Conservation (phyloP, 176 grass and related monocot species). For the Lolium perenne region DNA sequence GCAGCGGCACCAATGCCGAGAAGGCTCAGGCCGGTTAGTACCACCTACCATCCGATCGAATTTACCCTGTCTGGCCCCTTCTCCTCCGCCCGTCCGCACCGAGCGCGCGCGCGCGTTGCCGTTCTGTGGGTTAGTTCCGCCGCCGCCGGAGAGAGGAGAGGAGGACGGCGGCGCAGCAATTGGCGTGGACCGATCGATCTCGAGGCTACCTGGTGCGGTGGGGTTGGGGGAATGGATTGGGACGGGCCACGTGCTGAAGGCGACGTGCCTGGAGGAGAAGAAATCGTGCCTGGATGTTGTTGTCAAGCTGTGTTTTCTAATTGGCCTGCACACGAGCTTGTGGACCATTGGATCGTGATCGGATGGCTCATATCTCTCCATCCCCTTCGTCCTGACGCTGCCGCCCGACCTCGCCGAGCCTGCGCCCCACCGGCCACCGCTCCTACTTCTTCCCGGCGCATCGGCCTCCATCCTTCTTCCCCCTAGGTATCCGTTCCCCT, state of each 20-base stretch:
- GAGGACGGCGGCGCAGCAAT: background rate
- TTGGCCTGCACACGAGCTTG: background rate
- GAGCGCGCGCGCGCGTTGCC: background rate
- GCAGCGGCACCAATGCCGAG: constrained; percentile 83
- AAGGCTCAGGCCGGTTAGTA: constrained; percentile 82
- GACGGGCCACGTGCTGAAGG: background rate
- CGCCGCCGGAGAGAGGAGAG: background rate
- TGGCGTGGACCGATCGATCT: background rate
- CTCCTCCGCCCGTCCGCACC: background rate
- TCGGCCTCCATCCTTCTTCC: too few species aligned
- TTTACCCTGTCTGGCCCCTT: background rate
- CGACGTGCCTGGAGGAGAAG: background rate
- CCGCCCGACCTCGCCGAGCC: too few species aligned
- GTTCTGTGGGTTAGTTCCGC: background rate
- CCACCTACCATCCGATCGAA: background rate
- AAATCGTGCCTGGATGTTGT: background rate
- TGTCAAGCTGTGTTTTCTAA: background rate
- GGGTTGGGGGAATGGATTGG: background rate
- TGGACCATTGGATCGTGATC: background rate
- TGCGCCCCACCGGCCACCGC: too few species aligned
- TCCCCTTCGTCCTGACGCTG: background rate
- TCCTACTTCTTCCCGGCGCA: too few species aligned
- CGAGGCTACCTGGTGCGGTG: background rate
- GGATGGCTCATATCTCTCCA: background rate
- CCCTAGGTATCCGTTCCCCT: too few species aligned